phyloP scores from a whole-genome alignment of 305 asterid species.

The Fraxinus velutina region DNA sequence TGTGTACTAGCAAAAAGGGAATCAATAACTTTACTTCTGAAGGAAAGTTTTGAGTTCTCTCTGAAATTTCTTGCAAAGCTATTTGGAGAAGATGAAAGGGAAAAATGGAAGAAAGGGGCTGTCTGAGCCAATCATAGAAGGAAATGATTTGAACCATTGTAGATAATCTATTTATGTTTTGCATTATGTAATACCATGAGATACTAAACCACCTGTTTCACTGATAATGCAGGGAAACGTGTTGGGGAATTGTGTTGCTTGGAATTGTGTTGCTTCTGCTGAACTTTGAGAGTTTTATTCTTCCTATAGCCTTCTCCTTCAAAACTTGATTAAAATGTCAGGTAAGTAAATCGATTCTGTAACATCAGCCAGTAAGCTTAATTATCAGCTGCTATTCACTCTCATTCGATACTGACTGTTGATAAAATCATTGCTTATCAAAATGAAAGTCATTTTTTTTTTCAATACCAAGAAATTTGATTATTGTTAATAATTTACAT shows the following conservation, averaged over 20 bases:
- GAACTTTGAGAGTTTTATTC: constrained; percentile 31
- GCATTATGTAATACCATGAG: neutral
- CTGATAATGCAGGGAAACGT: constrained; percentile 31
- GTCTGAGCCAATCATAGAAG: neutral
- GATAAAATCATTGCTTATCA: neutral
- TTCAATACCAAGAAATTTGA: constrained; percentile 5
- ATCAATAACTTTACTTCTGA: neutral
- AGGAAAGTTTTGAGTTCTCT: constrained; percentile 4
- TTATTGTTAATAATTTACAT: neutral
- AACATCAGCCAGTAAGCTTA: neutral
- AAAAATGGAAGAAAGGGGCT: neutral
- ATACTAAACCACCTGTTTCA: constrained; percentile 24
- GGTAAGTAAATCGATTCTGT: constrained; percentile 27
- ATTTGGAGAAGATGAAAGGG: neutral
- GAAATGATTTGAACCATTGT: neutral
- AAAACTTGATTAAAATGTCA: constrained; percentile 36
- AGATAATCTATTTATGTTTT: neutral
- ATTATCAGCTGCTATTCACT: neutral
- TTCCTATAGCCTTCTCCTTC: constrained; percentile 30
- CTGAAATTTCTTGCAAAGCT: neutral
- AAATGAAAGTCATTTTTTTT: neutral
- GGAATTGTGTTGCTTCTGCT: constrained; percentile 15
- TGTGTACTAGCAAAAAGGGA: constrained; percentile 4
- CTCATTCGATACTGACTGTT: neutral
- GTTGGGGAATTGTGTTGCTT: constrained; percentile 14